phyloP scores from a whole-genome alignment of 2,329 filamentous ascomycete species.

The Arthroderma sp. region DNA sequence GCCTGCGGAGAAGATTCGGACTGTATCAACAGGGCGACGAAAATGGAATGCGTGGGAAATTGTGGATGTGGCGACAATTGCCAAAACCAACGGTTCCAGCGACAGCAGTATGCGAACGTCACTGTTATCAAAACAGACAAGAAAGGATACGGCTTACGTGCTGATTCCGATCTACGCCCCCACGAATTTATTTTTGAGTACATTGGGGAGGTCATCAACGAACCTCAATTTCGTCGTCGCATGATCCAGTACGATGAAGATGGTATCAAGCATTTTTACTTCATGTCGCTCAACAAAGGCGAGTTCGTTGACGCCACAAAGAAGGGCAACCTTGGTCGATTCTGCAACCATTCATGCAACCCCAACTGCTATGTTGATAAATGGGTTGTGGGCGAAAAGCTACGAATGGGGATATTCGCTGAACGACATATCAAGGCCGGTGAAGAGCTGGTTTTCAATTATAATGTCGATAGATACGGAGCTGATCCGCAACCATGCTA shows the following conservation, averaged over 20 bases:
- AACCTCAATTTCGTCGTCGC: conserved; percentile 72
- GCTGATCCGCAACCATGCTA: conserved; percentile 95
- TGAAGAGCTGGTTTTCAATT: conserved; percentile 96
- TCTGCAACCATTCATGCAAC: conserved; percentile 98
- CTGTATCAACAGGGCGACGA: conserved; percentile 95
- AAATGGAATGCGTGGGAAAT: conserved; percentile 85
- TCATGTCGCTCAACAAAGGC: conserved; percentile 94
- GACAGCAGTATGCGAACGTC: conserved; percentile 76
- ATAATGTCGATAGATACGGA: conserved; percentile 97
- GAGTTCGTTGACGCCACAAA: conserved; percentile 98
- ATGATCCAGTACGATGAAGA: conserved; percentile 91
- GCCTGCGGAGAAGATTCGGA: conserved; percentile 94
- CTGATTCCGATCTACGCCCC: conserved; percentile 60
- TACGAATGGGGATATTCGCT: conserved; percentile 98
- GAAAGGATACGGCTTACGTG: conserved; percentile 85
- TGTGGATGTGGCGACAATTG: conserved; percentile 80
- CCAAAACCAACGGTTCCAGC: conserved; percentile 90
- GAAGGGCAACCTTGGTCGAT: conserved; percentile 87
- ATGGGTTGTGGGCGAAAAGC: conserved; percentile 93
- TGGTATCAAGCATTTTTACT: conserved; percentile 98
- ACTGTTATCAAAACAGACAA: conserved; percentile 96
- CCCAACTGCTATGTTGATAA: conserved; percentile 99
- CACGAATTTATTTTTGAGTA: conserved; percentile 97
- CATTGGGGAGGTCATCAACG: conserved; percentile 95
- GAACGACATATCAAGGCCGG: conserved; percentile 70